Evolutionary conservation across 495 filamentous ascomycete genomes (phyloP).

Genomic region (Elaphomyces granulatus): DNA sequence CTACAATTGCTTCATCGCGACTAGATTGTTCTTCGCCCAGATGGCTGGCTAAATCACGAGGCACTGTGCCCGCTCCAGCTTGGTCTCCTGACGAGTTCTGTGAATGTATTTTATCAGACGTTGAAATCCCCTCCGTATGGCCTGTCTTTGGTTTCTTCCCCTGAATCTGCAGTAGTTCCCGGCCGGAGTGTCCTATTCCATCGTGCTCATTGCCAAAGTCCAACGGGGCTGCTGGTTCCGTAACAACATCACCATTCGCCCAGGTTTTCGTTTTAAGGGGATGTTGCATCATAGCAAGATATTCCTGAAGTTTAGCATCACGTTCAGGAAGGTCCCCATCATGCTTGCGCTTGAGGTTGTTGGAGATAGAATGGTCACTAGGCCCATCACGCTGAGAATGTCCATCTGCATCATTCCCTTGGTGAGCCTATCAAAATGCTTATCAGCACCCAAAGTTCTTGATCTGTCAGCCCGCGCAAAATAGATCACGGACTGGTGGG

Average conservation of each 20-base stretch:
- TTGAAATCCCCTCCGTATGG: conserved; percentile 6
- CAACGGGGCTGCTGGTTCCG: conserved; percentile 12
- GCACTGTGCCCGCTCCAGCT: not conserved
- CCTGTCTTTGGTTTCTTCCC: conserved; percentile 29
- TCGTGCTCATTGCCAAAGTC: conserved; percentile 6
- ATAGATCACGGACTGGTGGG: not conserved
- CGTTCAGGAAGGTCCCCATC: conserved; percentile 31
- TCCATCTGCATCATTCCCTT: not conserved
- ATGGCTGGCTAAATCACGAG: conserved; percentile 8
- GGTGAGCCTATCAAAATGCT: conserved; percentile 1
- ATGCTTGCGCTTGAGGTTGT: conserved; percentile 41
- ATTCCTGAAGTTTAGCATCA: conserved; percentile 76
- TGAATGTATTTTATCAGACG: not conserved
- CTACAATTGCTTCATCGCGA: conserved; percentile 8
- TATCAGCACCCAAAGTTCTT: conserved; percentile 24
- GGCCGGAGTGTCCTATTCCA: conserved; percentile 15
- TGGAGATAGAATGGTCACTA: not conserved
- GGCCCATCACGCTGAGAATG: conserved; percentile 2
- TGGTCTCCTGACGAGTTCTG: not conserved
- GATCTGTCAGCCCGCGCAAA: conserved; percentile 25
- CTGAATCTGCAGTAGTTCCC: conserved; percentile 28
- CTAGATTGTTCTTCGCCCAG: conserved; percentile 12
- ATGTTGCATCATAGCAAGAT: conserved; percentile 65
- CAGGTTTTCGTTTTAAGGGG: conserved; percentile 52
- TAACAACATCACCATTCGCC: conserved; percentile 42